Evolutionary conservation across 768 basidiomycete species (phyloP), one percentile per base, ranked within the genome.

Genomic region (Boletus rex-veris): DNA sequence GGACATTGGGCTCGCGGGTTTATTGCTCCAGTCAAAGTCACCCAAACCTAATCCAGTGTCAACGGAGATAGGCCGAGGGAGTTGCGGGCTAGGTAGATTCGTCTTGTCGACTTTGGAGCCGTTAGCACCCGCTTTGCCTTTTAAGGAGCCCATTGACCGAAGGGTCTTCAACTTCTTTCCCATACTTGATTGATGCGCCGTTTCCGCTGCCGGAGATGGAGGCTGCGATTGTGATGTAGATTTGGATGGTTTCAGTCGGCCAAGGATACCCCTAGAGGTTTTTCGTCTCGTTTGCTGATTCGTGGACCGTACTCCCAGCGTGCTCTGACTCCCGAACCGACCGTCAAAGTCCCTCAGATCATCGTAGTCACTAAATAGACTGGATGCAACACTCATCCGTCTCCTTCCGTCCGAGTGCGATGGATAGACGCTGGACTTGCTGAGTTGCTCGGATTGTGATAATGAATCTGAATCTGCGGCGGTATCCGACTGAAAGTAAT

Each of bases 271-370:
- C 55, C 75, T 79, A 15, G 90, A 89, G 16, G 81, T 64, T 64
- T 88, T 90, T 39, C 82, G 74, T 73, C 65, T 65, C 60, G 60
- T 78, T 73, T 71, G 63, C 66, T 78, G 62, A 35, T 55, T 67
- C 43, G 58, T 57, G 11, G 68, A 69, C 30, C 76, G 76, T 36
- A 77, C 76, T 8, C 80, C 86, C 9, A 90, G 69, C 0, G 89
- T 90, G 64, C 88, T 91, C 55, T 77, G 78, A 63, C 90, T 92
- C 60, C 87, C 88, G 58, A 92, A 94, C 9, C 87, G 80, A 39
- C 91, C 91, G 31, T 92, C 88, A 48, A 94, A 94, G 65, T 94
- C 91, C 19, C 83, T 77, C 44, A 94, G 70, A 71, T 94, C 91
- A 57, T 94, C 91, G 58, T 93, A 94, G 59, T 92, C 91, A 64